phyloP scores from a whole-genome alignment of 1,284 basidiomycete genomes.

The Binderoboletus segoi region DNA sequence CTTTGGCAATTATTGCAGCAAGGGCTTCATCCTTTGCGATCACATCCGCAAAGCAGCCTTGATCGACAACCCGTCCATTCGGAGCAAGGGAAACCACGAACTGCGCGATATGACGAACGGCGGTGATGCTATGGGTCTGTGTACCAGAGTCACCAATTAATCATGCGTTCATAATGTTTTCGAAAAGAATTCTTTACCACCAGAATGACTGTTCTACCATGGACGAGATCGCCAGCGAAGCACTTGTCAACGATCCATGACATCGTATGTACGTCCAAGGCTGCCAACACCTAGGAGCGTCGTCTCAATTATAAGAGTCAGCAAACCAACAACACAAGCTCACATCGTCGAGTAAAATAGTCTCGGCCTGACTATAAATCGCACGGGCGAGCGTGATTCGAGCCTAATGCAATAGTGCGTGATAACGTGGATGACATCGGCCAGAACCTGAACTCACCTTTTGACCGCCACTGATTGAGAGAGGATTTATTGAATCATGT shows the following conservation, averaged over 20 bases:
- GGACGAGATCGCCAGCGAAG: not conserved
- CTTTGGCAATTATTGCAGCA: not conserved
- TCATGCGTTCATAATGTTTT: not conserved
- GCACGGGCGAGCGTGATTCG: constrained; percentile 1
- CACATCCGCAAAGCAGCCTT: not conserved
- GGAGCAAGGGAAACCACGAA: not conserved
- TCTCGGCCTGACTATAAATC: constrained; percentile 1
- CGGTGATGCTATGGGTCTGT: not conserved
- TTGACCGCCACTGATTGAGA: not conserved
- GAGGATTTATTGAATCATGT: no score
- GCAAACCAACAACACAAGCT: not conserved
- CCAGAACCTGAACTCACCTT: not conserved
- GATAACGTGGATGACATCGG: not conserved
- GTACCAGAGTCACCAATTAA: not conserved
- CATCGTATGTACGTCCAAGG: not conserved
- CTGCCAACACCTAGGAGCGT: not conserved
- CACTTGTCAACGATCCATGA: constrained; percentile 2
- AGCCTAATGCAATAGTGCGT: not conserved
- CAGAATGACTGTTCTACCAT: not conserved
- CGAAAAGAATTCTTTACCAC: not conserved
- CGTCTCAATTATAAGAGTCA: not conserved
- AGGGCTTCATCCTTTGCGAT: not conserved
- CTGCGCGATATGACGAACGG: not conserved
- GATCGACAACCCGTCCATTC: not conserved
- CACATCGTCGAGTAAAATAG: constrained; percentile 2